Conservation (phyloP, 176 grass and related monocot genomes). For the sorghum (Sorghum bicolor) region DNA sequence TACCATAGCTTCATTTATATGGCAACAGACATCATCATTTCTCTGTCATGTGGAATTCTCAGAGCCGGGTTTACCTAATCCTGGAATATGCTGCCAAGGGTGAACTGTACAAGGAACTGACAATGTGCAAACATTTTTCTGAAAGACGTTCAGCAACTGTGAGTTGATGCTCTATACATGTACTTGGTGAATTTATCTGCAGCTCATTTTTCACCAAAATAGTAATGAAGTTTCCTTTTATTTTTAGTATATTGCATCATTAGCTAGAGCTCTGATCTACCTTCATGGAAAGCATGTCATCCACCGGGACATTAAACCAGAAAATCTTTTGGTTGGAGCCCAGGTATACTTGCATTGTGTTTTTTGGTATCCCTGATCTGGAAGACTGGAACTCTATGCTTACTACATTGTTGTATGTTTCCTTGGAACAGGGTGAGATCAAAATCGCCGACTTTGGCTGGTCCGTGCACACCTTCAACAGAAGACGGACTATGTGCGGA, state of each 20-base stretch:
- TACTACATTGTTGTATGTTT: slow-evolving; percentile 22
- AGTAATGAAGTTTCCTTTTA: background rate
- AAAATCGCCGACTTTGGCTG: slow-evolving; percentile 99
- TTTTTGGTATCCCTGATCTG: background rate
- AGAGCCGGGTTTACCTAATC: slow-evolving; percentile 88
- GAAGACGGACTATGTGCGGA: slow-evolving; percentile 89
- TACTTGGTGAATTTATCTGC: slow-evolving; percentile 14
- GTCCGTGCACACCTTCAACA: slow-evolving; percentile 89
- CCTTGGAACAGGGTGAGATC: slow-evolving; percentile 60
- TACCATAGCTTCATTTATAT: background rate
- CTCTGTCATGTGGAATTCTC: slow-evolving; percentile 16
- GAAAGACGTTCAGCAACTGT: slow-evolving; percentile 73
- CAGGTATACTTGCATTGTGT: slow-evolving; percentile 54
- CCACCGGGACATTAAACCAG: slow-evolving; percentile 95
- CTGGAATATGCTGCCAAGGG: slow-evolving; percentile 91
- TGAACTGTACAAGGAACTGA: slow-evolving; percentile 77
- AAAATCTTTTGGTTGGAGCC: slow-evolving; percentile 78
- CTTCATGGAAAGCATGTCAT: slow-evolving; percentile 44
- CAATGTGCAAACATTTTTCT: slow-evolving; percentile 61
- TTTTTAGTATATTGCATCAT: slow-evolving; percentile 29
- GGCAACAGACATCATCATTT: slow-evolving; percentile 12
- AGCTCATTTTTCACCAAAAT: background rate
- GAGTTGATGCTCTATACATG: slow-evolving; percentile 27
- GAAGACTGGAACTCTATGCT: background rate
- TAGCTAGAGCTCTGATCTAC: slow-evolving; percentile 79